Percentiles rank a stretch among this genome's conserved stretches.
Evolutionary conservation across 176 grass and related monocot species (phyloP).

Genomic region (Bothriochloa decipiens): DNA sequence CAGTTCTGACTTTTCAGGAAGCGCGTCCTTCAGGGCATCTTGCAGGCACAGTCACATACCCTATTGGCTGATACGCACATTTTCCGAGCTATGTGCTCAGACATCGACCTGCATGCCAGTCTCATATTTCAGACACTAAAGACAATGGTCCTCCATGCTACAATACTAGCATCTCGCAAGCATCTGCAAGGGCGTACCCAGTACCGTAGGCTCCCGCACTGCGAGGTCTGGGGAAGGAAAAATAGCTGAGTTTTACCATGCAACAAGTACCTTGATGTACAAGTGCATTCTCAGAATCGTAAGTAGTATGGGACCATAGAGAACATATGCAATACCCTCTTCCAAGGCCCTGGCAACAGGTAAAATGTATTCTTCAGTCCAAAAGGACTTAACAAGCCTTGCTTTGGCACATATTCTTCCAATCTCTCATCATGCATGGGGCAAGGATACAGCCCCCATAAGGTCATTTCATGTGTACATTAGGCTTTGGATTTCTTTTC

Average conservation of each 20-base stretch:
- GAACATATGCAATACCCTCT: slow-evolving; percentile 39
- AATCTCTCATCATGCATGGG: slow-evolving; percentile 23
- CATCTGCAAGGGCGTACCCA: slow-evolving; percentile 17
- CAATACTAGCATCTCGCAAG: slow-evolving; percentile 11
- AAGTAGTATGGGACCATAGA: slow-evolving; percentile 35
- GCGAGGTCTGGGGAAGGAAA: too few species aligned
- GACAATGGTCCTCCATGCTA: slow-evolving; percentile 26
- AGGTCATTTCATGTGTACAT: background rate
- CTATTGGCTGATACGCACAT: slow-evolving; percentile 48
- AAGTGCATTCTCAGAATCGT: slow-evolving; percentile 11
- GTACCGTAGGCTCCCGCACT: too few species aligned
- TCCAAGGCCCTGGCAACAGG: slow-evolving; percentile 39
- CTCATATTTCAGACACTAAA: slow-evolving; percentile 16
- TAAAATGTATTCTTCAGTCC: slow-evolving; percentile 18
- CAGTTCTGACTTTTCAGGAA: slow-evolving; percentile 40
- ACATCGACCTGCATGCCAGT: slow-evolving; percentile 21
- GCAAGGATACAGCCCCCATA: slow-evolving; percentile 14
- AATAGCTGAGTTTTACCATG: background rate
- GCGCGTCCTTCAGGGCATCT: slow-evolving; percentile 19
- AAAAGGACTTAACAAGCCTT: slow-evolving; percentile 21
- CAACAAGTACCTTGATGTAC: background rate
- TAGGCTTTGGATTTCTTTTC: background rate
- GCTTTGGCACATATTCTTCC: slow-evolving; percentile 44
- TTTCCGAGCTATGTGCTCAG: slow-evolving; percentile 34
- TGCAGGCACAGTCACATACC: slow-evolving; percentile 10